Evolutionary conservation across 495 filamentous ascomycete genomes (phyloP).

Genomic region (Apiosordaria backusii): DNA sequence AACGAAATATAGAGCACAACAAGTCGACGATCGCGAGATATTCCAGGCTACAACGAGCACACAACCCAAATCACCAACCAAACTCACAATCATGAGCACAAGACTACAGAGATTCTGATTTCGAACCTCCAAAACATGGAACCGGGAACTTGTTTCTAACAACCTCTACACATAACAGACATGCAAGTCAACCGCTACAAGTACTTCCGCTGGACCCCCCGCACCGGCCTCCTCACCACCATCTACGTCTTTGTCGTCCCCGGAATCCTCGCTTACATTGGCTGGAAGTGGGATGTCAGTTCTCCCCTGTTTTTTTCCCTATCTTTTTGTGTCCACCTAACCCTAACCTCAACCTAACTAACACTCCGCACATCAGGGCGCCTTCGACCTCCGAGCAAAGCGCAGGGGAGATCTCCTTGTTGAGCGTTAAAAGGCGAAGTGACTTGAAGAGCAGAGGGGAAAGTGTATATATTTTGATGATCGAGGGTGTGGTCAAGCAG

Average conservation of each 20-base stretch:
- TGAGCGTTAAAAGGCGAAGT: constrained; percentile 57
- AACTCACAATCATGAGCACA: too few species aligned
- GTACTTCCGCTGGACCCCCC: constrained; percentile 89
- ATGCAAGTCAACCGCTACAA: constrained; percentile 83
- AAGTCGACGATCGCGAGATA: too few species aligned
- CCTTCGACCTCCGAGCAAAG: constrained; percentile 83
- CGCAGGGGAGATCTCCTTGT: constrained; percentile 71
- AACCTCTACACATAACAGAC: constrained; percentile 54
- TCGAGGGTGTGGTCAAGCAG: not conserved
- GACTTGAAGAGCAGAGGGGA: not conserved
- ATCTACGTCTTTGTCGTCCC: constrained; percentile 71
- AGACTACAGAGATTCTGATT: not conserved
- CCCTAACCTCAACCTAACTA: not conserved
- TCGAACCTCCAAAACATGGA: not conserved
- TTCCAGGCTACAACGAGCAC: too few species aligned
- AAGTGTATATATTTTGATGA: not conserved
- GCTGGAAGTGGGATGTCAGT: constrained; percentile 79
- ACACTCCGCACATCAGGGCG: constrained; percentile 57
- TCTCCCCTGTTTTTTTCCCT: not conserved
- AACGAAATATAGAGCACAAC: too few species aligned
- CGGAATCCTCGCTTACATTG: constrained; percentile 60
- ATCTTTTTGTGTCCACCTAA: not conserved
- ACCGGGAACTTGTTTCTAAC: constrained; percentile 4
- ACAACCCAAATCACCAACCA: too few species aligned
- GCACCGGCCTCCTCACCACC: constrained; percentile 75